Base-by-base conservation (phyloP, 176 grass and related monocot species). In the Aegilops speltoides region DNA sequence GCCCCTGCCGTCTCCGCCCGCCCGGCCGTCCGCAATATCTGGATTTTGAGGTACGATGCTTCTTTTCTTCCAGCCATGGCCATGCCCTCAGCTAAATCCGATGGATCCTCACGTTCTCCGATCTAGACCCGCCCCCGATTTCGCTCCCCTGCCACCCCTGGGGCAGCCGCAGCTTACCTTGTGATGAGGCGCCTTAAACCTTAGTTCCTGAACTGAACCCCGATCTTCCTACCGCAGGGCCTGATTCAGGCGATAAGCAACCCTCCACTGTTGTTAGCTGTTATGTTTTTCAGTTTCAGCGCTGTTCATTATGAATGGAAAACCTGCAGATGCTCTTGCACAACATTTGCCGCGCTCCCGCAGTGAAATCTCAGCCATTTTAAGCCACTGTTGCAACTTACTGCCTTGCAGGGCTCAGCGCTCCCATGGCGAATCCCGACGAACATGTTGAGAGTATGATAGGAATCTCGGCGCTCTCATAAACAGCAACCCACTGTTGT, bases 341-440 rank as follows among this genome's bases (percentile, higher is more conserved):
- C 73, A 50, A 50, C 10, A 6, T 50, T 13, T 76, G 43, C 14
- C 5, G 46, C 14, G 7, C 73, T 50, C 15, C 45, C 2, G 10
- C 73, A 28, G 10, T 76, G 23, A 26, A 76, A 50, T 76, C 41
- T 19, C 8, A 76, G 41, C 73, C 24, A 31, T 31, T 25, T 14
- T 2, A 28, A 80, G 23, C 11, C 23, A 25, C 10, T 7, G 7
- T 29, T 80, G 23, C 24, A 66, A 7, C 23, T 40, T 28, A 28
- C 25, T 75, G 41, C 24, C 31, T 11, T 45, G 40, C 76, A 86
- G 76, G 84, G 40, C 14, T 48, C 17, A 6, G 46, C 41, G 7
- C 72, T 75, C 72, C 41, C 4, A 95, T 91, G 91, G 74, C 59
- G 12, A 26, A 74, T 43, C 66, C 86, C 52, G 32, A 76, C 5